Evolutionary conservation across 2,329 filamentous ascomycete species (phyloP).

Genomic region (Cladosporium austrohemisphaericum): DNA sequence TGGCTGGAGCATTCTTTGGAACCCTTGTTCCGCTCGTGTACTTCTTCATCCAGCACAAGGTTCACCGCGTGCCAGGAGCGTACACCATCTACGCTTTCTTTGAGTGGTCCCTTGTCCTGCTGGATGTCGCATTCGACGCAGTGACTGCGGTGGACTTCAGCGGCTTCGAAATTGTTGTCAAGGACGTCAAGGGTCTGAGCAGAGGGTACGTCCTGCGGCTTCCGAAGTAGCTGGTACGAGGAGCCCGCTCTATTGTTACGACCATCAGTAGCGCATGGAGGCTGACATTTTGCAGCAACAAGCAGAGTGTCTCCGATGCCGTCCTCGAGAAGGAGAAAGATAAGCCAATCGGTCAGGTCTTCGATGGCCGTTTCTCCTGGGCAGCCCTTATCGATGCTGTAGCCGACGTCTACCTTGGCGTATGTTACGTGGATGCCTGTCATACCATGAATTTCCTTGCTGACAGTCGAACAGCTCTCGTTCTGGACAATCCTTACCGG

Average conservation of each 20-base stretch:
- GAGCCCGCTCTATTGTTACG: conserved; percentile 32
- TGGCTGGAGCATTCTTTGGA: conserved; percentile 82
- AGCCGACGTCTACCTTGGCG: conserved; percentile 88
- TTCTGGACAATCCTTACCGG: conserved; percentile 96
- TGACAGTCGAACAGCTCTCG: conserved; percentile 60
- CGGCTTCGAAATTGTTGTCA: conserved; percentile 80
- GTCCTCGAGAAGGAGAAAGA: conserved; percentile 55
- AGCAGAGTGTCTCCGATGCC: conserved; percentile 27
- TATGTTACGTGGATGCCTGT: too few species aligned
- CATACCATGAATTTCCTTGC: too few species aligned
- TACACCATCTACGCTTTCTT: conserved; percentile 98
- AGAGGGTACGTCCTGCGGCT: conserved; percentile 99
- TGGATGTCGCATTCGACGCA: conserved; percentile 94
- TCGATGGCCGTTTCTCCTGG: conserved; percentile 70
- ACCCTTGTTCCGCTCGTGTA: conserved; percentile 87
- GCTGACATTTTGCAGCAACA: conserved; percentile 26
- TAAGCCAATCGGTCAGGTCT: conserved; percentile 66
- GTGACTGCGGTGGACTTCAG: conserved; percentile 90
- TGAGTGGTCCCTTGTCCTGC: conserved; percentile 91
- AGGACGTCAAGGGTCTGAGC: conserved; percentile 82
- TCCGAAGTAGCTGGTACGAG: conserved; percentile 70
- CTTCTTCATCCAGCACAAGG: conserved; percentile 98
- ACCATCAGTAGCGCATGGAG: neutral
- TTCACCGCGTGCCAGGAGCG: conserved; percentile 87
- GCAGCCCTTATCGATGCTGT: conserved; percentile 71